phyloP scores from a whole-genome alignment of 768 basidiomycete species.

The Strobilomyces confusus region DNA sequence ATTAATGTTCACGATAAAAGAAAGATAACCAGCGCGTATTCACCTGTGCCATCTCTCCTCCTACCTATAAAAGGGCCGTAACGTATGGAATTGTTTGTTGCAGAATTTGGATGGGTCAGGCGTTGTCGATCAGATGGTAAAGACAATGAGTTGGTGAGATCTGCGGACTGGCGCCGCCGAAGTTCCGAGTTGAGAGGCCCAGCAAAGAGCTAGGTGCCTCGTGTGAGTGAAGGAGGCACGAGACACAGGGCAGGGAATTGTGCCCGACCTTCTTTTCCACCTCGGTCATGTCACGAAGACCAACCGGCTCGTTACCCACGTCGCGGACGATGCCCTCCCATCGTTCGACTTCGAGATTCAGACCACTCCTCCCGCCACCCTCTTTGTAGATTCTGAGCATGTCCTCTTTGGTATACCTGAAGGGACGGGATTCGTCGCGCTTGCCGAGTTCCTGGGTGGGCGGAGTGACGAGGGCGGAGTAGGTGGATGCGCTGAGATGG shows the following conservation, averaged over 20 bases:
- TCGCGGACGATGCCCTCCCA: constrained; percentile 90
- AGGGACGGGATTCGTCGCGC: constrained; percentile 68
- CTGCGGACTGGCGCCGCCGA: constrained; percentile 79
- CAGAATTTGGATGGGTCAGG: constrained; percentile 45
- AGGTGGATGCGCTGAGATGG: constrained; percentile 64
- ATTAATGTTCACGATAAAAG: constrained; percentile 7
- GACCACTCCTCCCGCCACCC: constrained; percentile 64
- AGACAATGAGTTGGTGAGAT: constrained; percentile 59
- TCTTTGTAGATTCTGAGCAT: constrained; percentile 81
- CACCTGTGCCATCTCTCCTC: constrained; percentile 71
- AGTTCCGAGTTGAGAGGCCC: constrained; percentile 80
- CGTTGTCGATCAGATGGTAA: constrained; percentile 60
- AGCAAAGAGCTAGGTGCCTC: constrained; percentile 62
- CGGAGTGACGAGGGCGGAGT: constrained; percentile 52
- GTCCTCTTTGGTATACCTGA: constrained; percentile 84
- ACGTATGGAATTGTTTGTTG: constrained; percentile 52
- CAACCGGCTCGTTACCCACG: constrained; percentile 64
- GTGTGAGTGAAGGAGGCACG: constrained; percentile 24
- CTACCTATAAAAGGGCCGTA: constrained; percentile 55
- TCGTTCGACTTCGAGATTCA: constrained; percentile 82
- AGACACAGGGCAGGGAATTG: constrained; percentile 6
- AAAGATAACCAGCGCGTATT: neutral
- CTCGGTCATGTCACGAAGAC: constrained; percentile 75
- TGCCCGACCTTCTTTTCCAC: constrained; percentile 79
- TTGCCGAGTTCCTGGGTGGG: constrained; percentile 50